Percentiles rank a stretch among this genome's conserved stretches.
Evolutionary conservation across 495 filamentous ascomycete species (phyloP).

Genomic region (Polyplosphaeria fusca): DNA sequence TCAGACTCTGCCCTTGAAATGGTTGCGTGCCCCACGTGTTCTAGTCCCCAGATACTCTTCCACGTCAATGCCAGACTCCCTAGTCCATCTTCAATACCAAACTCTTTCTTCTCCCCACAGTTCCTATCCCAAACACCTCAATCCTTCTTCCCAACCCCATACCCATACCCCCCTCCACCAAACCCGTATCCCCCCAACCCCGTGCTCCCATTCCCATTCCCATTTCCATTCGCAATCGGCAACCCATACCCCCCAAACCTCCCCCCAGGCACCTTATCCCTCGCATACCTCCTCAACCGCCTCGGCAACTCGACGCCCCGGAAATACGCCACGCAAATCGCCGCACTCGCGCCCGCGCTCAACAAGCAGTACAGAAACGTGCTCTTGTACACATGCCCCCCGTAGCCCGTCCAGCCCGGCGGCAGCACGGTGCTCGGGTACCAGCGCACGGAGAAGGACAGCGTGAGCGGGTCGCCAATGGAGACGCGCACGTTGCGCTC

Average conservation of each 20-base stretch:
- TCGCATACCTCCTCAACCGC: constrained; percentile 43
- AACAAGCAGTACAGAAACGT: constrained; percentile 63
- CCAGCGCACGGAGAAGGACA: constrained; percentile 83
- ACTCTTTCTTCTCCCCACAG: no score
- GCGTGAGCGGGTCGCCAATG: constrained; percentile 79
- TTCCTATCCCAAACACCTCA: no score
- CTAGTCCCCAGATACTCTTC: no score
- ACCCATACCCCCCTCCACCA: no score
- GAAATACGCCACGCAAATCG: constrained; percentile 58
- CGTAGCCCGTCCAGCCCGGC: constrained; percentile 53
- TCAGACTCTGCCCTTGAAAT: no score
- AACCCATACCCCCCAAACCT: constrained; percentile 38
- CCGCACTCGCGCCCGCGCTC: constrained; percentile 54
- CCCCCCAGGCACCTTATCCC: constrained; percentile 36
- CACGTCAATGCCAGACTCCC: no score
- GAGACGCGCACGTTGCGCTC: constrained; percentile 62
- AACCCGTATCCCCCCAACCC: constrained; percentile 31
- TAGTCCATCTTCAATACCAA: no score
- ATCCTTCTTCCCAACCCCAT: constrained; percentile 38
- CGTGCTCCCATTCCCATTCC: neutral
- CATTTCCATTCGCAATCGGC: constrained; percentile 33
- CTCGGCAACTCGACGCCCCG: constrained; percentile 60
- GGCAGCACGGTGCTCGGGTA: constrained; percentile 70
- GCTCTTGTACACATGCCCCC: constrained; percentile 63
- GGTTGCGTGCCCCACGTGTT: no score